Base-by-base conservation (phyloP, 257 asterid species). In the Striga asiatica region DNA sequence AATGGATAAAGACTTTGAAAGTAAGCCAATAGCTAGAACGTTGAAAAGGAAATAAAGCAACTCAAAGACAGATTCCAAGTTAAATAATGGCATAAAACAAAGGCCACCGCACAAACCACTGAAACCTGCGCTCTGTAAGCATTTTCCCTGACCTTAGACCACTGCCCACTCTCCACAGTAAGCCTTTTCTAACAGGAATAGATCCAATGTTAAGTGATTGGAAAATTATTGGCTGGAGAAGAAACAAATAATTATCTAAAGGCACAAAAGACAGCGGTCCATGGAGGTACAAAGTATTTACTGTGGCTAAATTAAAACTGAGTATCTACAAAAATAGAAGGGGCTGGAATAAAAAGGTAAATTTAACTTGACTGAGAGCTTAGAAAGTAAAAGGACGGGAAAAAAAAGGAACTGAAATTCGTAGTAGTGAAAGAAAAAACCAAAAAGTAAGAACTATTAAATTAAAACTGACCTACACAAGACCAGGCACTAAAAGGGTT, bases 401-500 rank as follows among this genome's bases (percentile, higher is more conserved):
- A 71, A 60, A 67, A 69, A 65, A 66, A 66, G 47, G 72, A 67
- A 46, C 54, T 51, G 65, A 65, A 73, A 76, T 45, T 50, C 14
- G 78, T 45, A 75, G 61, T 55, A 81, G 72, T 66, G 74, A 77
- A 81, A 51, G 17, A 58, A 72, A 76, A 75, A 66, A 68, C 66
- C 75, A 39, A 71, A 72, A 71, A 14, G 67, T 80, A 79, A 74
- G 68, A 58, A 65, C 71, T 85, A 63, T 79, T 71, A 79, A 82
- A 60, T 58, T 81, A 78, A 66, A 78, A 88, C 97, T 84, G 95
- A 88, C 96, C 94, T 83, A 87, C 83, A 72, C 67, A 70, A 70
- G 77, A 79, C 86, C 93, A 72, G 76, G 89, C 80, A 75, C 76
- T 78, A 82, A 88, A 76, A 77, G 82, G 75, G 84, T 78, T 71